Conservation (phyloP, 1,284 basidiomycete genomes). For the Neolentinus lepideus region DNA sequence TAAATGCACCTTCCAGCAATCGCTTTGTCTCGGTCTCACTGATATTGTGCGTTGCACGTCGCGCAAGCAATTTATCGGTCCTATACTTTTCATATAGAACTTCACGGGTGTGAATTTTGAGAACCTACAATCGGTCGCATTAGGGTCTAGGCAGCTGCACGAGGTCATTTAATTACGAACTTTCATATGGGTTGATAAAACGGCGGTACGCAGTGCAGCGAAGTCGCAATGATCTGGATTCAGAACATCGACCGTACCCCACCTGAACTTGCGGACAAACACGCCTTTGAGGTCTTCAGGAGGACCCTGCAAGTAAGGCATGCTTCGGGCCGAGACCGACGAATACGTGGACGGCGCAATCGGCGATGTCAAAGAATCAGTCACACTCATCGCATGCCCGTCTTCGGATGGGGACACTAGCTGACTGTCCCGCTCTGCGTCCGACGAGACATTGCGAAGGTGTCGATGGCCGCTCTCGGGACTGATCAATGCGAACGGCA, state of each 20-base stretch:
- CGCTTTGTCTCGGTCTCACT: conserved; percentile 63
- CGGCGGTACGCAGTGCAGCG: conserved; percentile 69
- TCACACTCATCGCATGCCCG: conserved; percentile 22
- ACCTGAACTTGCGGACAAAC: conserved; percentile 70
- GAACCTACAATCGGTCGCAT: conserved; percentile 37
- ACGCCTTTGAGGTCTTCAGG: conserved; percentile 63
- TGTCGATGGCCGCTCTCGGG: conserved; percentile 47
- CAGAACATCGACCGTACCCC: conserved; percentile 80
- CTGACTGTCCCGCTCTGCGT: not conserved
- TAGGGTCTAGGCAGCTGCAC: conserved; percentile 8
- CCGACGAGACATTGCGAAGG: conserved; percentile 17
- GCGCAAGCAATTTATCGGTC: conserved; percentile 77
- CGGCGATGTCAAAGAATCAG: conserved; percentile 9
- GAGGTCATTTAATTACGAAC: conserved; percentile 29
- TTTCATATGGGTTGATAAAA: conserved; percentile 75
- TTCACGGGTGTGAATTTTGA: conserved; percentile 74
- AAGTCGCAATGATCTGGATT: conserved; percentile 80
- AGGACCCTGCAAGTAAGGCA: conserved; percentile 39
- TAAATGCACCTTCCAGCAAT: conserved; percentile 58
- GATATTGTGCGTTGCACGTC: conserved; percentile 71
- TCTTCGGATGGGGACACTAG: conserved; percentile 35
- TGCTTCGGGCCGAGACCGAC: conserved; percentile 16
- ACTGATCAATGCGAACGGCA: conserved; percentile 74
- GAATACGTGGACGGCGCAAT: conserved; percentile 17
- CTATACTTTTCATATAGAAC: conserved; percentile 80